Evolutionary conservation across 116 monocot species (phyloP).

Genomic region (Iris pallida): DNA sequence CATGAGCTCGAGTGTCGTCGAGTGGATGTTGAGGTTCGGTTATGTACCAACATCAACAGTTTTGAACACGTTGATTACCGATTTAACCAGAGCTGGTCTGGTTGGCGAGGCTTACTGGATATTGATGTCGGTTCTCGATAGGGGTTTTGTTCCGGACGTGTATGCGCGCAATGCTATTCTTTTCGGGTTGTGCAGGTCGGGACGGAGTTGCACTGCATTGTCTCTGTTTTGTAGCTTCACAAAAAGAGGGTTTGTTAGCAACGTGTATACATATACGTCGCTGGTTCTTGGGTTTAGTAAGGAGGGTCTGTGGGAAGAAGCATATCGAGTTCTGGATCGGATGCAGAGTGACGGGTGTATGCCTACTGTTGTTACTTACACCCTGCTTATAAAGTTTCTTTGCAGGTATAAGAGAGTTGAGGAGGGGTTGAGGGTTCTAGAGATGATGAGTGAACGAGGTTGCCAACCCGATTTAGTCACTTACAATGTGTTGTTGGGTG

Average conservation of each 20-base stretch:
- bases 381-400: constrained; percentile 40
- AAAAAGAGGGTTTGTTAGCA: constrained; percentile 46
- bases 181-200: constrained; percentile 44
- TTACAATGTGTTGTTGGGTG: constrained; percentile 52
- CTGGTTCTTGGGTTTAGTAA: constrained; percentile 46
- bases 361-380: constrained; percentile 54
- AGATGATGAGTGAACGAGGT: constrained; percentile 25
- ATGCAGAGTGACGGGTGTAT: constrained; percentile 36
- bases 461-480: constrained; percentile 40
- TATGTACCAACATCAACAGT: constrained; percentile 25
- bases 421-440: constrained; percentile 30
- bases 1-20: constrained; percentile 24
- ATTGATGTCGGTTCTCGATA: constrained; percentile 28
- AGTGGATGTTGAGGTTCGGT: constrained; percentile 36
- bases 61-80: constrained; percentile 31
- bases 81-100: constrained; percentile 18
- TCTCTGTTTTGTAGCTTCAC: constrained; percentile 42
- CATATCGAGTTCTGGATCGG: constrained; percentile 26
- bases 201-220: constrained; percentile 25
- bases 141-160: constrained; percentile 37
- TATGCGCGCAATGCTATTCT: constrained; percentile 55
- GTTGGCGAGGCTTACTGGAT: constrained; percentile 25
- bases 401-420: constrained; percentile 28
- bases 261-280: constrained; percentile 51
- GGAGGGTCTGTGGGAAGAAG: constrained; percentile 45